Evolutionary conservation across 345 rosid genomes (phyloP), one percentile per base, ranked within the genome.

Genomic region (Viola odorata): DNA sequence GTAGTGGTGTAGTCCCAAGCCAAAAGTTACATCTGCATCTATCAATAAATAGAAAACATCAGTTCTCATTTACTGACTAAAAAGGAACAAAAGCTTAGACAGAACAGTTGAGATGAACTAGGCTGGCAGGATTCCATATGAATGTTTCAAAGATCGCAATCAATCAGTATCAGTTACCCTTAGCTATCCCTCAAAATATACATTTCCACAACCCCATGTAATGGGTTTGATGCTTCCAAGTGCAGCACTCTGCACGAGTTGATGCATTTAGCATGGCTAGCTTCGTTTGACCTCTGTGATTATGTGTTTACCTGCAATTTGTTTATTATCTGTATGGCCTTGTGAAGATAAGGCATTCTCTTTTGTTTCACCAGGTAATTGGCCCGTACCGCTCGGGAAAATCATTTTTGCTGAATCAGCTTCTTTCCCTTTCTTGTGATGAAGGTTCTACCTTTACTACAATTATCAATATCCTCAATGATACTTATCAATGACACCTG

Each of bases 341-440:
- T 60, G 45, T 17, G 50, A 65, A 59, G 50, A 53, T 54, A 32
- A 40, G 32, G 32, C 32, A 23, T 23, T 23, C 1, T 23, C 3
- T 45, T 55, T 53, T 53, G n/a, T 53, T 13, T 9, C 0, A 9
- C 74, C 81, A 95, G 99, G 97, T 91, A 39, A 95, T 95, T 75
- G 99, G 99, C 60, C 99, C 99, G 45, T 91, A 95, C 62, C 96
- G 99, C 60, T 95, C 99, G 8, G 99, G 99, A 65, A 95, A 95
- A 74, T 95, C 99, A 1, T 94, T 94, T 82, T 78, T 94, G 61
- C 97, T 94, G 55, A 94, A 94, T 85, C 99, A 94, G 61, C 97
- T 94, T 73, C 99, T 91, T 70, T 91, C 99, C 47, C 96, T 94
- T 57, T 94, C 99, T 60, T 94, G 99, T 75, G 76, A 88, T 67